phyloP scores from a whole-genome alignment of 805 yeast genomes.

The Candida nanaspora region DNA sequence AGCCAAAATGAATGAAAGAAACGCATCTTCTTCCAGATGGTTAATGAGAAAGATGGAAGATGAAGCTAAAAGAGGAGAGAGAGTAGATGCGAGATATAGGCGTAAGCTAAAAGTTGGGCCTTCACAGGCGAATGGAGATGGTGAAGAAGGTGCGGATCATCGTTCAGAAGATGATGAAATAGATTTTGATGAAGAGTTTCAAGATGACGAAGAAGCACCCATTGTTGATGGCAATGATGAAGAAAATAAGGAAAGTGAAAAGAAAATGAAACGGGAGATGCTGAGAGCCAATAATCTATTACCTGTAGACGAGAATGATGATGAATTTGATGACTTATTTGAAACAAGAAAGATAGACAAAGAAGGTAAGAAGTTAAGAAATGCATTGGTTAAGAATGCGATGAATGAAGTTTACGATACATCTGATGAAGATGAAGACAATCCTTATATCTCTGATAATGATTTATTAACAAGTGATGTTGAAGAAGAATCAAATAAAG shows the following conservation, averaged over 20 bases:
- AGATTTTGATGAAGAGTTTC: constrained; percentile 95
- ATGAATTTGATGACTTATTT: constrained; percentile 56
- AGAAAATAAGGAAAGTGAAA: constrained; percentile 85
- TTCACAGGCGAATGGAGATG: constrained; percentile 11
- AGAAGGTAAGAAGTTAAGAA: constrained; percentile 81
- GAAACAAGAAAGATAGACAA: constrained; percentile 71
- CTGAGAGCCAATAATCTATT: constrained; percentile 68
- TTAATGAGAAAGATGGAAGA: constrained; percentile 83
- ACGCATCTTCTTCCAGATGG: constrained; percentile 81
- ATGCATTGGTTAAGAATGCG: constrained; percentile 79
- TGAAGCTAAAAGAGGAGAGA: constrained; percentile 48
- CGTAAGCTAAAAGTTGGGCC: constrained; percentile 34
- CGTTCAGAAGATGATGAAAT: constrained; percentile 34
- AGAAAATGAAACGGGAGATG: constrained; percentile 79
- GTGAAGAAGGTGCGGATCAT: constrained; percentile 10
- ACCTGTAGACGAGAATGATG: constrained; percentile 51
- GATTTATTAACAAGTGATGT: constrained; percentile 51
- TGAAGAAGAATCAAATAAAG: constrained; percentile 32
- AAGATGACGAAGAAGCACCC: constrained; percentile 98
- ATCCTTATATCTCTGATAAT: constrained; percentile 75
- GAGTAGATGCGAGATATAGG: constrained; percentile 43
- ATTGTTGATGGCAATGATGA: constrained; percentile 91
- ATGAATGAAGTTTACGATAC: constrained; percentile 83
- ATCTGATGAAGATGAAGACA: constrained; percentile 60
- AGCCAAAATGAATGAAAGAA: constrained; percentile 75